Conservation (phyloP, 257 asterid genomes). For the Solanum phureja region DNA sequence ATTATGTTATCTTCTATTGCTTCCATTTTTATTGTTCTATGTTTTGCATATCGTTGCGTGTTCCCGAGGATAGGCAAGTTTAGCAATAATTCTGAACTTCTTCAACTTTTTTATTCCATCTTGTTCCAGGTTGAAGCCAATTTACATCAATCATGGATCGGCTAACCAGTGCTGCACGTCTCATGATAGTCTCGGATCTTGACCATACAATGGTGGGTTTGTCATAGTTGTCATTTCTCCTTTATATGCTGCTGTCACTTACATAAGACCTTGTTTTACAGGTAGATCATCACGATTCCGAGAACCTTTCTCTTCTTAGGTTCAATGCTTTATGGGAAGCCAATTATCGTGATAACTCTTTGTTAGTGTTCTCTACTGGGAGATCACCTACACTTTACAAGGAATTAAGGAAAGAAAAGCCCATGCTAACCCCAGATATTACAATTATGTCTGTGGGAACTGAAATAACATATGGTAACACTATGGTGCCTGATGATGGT, state of each 20-base stretch:
- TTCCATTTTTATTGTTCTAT: neutral
- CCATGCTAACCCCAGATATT: slow-evolving; percentile 93
- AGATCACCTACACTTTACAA: slow-evolving; percentile 90
- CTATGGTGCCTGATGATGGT: slow-evolving; percentile 91
- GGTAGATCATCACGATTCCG: slow-evolving; percentile 91
- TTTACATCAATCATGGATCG: slow-evolving; percentile 49
- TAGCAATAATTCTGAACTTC: neutral
- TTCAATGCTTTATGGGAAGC: slow-evolving; percentile 97
- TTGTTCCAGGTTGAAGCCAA: slow-evolving; percentile 33
- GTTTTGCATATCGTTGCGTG: neutral
- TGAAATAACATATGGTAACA: slow-evolving; percentile 90
- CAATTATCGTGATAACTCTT: slow-evolving; percentile 66
- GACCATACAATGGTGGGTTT: slow-evolving; percentile 86
- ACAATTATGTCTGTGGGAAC: slow-evolving; percentile 97
- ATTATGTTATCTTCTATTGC: neutral
- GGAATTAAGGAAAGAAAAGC: slow-evolving; percentile 93
- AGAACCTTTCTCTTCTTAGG: slow-evolving; percentile 78
- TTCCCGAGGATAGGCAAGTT: neutral
- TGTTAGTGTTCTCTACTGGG: slow-evolving; percentile 96
- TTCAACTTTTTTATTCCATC: neutral
- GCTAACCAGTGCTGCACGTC: slow-evolving; percentile 54
- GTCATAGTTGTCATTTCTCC: neutral
- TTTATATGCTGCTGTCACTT: neutral
- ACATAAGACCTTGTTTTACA: slow-evolving; percentile 23
- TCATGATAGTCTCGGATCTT: slow-evolving; percentile 97